phyloP scores from a whole-genome alignment of 164 flowering plant species.

The Hamamelis virginiana region DNA sequence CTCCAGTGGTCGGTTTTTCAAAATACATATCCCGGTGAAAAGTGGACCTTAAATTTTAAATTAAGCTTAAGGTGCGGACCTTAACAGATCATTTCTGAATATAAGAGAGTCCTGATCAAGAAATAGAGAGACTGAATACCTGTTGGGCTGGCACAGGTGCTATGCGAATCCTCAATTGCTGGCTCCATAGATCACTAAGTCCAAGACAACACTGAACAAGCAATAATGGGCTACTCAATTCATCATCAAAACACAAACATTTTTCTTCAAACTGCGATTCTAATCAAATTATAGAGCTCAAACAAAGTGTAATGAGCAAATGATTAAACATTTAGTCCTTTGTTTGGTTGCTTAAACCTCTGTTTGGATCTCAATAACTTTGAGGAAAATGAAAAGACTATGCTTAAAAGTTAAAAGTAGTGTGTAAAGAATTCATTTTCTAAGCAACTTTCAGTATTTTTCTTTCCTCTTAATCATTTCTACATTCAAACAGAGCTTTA shows the following conservation, averaged over 20 bases:
- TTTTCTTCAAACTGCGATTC: not conserved
- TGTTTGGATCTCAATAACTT: not conserved
- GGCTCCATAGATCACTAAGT: not conserved
- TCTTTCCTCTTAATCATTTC: too few species aligned
- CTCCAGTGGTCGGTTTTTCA: too few species aligned
- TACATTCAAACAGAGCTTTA: too few species aligned
- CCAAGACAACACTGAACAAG: not conserved
- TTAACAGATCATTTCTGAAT: not conserved
- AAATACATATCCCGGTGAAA: too few species aligned
- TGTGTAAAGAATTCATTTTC: too few species aligned
- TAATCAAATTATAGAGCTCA: not conserved
- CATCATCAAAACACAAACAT: not conserved
- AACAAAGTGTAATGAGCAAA: not conserved
- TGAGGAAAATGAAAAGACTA: not conserved
- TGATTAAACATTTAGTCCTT: not conserved
- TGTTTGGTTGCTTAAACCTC: not conserved
- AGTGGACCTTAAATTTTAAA: too few species aligned
- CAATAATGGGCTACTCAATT: not conserved
- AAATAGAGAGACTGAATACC: not conserved
- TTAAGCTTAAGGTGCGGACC: too few species aligned
- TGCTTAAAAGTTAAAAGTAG: too few species aligned
- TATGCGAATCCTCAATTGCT: not conserved
- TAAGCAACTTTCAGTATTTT: too few species aligned
- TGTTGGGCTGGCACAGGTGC: not conserved
- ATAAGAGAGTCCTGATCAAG: not conserved